Evolutionary conservation across 805 yeast species (phyloP).

Genomic region (Tetrapisispora pingtungensis): DNA sequence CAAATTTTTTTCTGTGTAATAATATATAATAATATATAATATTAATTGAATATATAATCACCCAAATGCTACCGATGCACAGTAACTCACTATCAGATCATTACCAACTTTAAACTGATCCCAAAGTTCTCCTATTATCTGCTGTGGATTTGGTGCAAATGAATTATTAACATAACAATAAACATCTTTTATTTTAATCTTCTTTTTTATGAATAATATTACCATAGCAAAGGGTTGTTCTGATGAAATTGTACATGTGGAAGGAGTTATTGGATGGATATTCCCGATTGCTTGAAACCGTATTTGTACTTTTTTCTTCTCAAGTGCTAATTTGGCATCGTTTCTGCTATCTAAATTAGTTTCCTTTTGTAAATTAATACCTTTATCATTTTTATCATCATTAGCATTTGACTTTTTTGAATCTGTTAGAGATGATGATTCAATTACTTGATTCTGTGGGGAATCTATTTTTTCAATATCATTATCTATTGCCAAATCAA

Average conservation of each 20-base stretch:
- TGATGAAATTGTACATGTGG: conserved; percentile 21
- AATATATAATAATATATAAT: background rate
- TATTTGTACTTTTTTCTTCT: conserved; percentile 14
- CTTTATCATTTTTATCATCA: background rate
- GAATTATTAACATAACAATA: conserved; percentile 29
- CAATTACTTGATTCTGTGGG: too few relatives aligned
- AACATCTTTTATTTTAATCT: conserved; percentile 16
- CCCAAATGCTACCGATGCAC: conserved; percentile 29
- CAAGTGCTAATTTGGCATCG: background rate
- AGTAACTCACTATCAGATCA: conserved; percentile 28
- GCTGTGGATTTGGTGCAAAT: conserved; percentile 30
- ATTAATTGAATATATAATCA: conserved; percentile 2
- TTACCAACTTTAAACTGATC: conserved; percentile 23
- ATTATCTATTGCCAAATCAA: background rate
- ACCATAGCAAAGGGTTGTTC: conserved; percentile 22
- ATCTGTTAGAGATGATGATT: conserved; percentile 5
- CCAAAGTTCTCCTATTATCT: conserved; percentile 26
- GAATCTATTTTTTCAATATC: background rate
- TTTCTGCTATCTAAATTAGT: background rate
- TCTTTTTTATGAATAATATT: conserved; percentile 14
- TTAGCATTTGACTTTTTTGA: conserved; percentile 5
- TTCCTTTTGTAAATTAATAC: background rate
- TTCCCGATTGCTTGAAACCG: conserved; percentile 28
- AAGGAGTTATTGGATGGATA: conserved; percentile 18
- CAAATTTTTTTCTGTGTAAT: too few relatives aligned